Base-by-base conservation (phyloP, 2,329 filamentous ascomycete species). In the Pseudocercospora musae region DNA sequence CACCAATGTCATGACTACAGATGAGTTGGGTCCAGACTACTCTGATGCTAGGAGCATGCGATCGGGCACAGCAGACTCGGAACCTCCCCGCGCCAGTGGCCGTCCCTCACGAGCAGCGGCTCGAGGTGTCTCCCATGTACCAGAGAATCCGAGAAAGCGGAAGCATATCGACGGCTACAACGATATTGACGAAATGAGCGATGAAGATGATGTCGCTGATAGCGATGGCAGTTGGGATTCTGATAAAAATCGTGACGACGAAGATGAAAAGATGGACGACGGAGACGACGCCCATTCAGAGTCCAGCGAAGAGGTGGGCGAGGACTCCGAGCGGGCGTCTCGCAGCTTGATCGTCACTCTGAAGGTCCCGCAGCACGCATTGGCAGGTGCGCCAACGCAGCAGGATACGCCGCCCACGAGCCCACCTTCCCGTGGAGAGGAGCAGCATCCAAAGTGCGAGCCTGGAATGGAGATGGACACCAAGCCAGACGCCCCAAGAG, bases 341-440 rank as follows among this genome's bases (percentile, higher is more conserved):
- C 25, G 52, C 48, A 91, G 87, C 68, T 82, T 94, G 44, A 83
- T 96, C 56, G 89, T 96, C 60, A 93, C 90, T 74, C 81, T 96
- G 54, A 74, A 72, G 52, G 59, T 75, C 5, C 63, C 68, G 15
- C 46, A 60, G 18, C 49, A 37, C n/a, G 44, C 49, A 15, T 21
- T 57, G 15, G 31, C 52, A 54, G 29, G 27, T 18, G 29, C 48
- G 37, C 37, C 5, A 10, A 18, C 42, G 18, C 57, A 40, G 4
- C 50, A 63, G 5, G 61, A 67, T 29, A 69, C 67, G 21, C 67
- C 67, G 29, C 67, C 67, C 5, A 66, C 67, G 2, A 69, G 67
- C 55, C 67, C 67, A 29, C 63, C 62, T 1, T 42, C 46, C 2
- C 58, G 57, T n/a, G 58, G 46, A 31, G 58, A 66, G 20, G 37